A percentile compares a stretch with the other conserved stretches of the same genome.
phyloP scores from a whole-genome alignment of 371 early-diverging fungal genomes.

The Syncephalastrum sp. region DNA sequence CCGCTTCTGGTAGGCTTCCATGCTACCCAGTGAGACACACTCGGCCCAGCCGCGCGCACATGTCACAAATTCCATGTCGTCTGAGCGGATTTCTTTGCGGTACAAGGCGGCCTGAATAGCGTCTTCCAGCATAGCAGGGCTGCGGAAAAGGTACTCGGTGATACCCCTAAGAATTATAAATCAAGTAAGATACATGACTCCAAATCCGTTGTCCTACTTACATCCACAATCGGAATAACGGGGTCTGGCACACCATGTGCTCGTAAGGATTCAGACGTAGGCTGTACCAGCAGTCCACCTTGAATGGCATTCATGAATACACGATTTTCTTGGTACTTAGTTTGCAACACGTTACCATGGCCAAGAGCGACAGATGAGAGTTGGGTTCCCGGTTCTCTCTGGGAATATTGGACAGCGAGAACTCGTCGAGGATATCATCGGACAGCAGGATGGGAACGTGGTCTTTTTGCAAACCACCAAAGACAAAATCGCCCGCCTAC shows the following conservation, averaged over 20 bases:
- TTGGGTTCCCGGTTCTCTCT: constrained; percentile 77
- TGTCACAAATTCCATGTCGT: constrained; percentile 91
- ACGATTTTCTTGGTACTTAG: too few species aligned
- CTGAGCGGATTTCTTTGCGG: constrained; percentile 79
- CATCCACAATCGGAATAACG: constrained; percentile 91
- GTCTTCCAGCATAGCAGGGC: constrained; percentile 74
- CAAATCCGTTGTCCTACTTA: constrained; percentile 26
- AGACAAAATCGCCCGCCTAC: constrained; percentile 81
- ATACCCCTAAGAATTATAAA: constrained; percentile 65
- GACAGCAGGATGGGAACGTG: constrained; percentile 73
- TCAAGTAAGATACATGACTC: constrained; percentile 7
- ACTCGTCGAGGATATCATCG: constrained; percentile 81
- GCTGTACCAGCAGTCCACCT: constrained; percentile 88
- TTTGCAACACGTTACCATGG: constrained; percentile 61
- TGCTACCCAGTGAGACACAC: constrained; percentile 76
- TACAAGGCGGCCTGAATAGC: constrained; percentile 82
- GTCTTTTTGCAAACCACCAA: constrained; percentile 67
- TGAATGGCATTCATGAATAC: neutral
- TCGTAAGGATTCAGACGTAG: constrained; percentile 88
- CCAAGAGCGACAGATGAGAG: constrained; percentile 89
- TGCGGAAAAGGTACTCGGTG: constrained; percentile 87
- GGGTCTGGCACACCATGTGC: constrained; percentile 94
- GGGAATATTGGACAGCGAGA: constrained; percentile 85
- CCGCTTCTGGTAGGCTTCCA: constrained; percentile 82
- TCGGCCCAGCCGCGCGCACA: constrained; percentile 93